A percentile compares a stretch with the other conserved stretches of the same genome.
Conservation (phyloP, 306 rosid species). For the apple (Malus domestica) region ASM211411v1 NC_041795.1:5419001-5419500, state of each 20-base stretch:
- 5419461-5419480: neutral
- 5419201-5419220: neutral
- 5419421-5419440: neutral
- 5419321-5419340: neutral
- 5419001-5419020: slow-evolving; percentile 94
- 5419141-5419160: neutral
- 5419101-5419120: slow-evolving; percentile 5
- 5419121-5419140: neutral
- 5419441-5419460: neutral
- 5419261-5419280: neutral
- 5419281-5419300: neutral
- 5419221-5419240: neutral
- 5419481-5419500: neutral
- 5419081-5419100: neutral
- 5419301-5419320: neutral
- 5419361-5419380: neutral
- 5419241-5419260: neutral
- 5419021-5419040: slow-evolving; percentile 95
- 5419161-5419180: neutral
- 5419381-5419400: neutral
- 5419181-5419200: neutral
- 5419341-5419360: neutral
- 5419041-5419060: slow-evolving; percentile 97
- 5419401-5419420: neutral
- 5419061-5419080: slow-evolving; percentile 58